Conservation (phyloP, 495 filamentous ascomycete species). For the Penicillium paradoxum region DNA sequence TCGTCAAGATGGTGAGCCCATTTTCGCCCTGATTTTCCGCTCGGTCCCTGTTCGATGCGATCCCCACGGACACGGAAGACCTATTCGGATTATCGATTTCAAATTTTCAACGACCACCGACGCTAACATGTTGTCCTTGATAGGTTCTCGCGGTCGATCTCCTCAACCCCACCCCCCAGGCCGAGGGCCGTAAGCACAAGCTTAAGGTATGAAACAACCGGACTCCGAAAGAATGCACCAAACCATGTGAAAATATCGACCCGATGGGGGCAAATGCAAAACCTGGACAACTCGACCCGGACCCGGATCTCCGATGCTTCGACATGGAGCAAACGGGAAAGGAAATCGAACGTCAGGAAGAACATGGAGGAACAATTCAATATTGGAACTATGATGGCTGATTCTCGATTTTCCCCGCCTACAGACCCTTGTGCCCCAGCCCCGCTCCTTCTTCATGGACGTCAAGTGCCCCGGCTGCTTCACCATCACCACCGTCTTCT, state of each 20-base stretch:
- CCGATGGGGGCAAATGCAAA: background rate
- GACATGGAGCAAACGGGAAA: conserved; percentile 1
- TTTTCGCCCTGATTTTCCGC: conserved; percentile 11
- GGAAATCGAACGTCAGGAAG: conserved; percentile 3
- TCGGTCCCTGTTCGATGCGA: conserved; percentile 2
- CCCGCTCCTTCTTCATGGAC: conserved; percentile 99
- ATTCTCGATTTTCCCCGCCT: conserved; percentile 3
- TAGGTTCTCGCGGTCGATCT: conserved; percentile 99
- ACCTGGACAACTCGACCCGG: background rate
- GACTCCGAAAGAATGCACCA: conserved; percentile 5
- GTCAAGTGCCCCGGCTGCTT: conserved; percentile 99
- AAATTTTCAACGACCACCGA: background rate
- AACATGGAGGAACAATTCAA: background rate
- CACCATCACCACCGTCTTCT: conserved; percentile 99
- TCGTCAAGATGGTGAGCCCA: conserved; percentile 47
- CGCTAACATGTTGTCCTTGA: conserved; percentile 20
- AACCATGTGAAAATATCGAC: conserved; percentile 5
- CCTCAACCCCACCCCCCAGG: conserved; percentile 91
- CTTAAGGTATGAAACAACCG: conserved; percentile 72
- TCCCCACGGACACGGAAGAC: background rate
- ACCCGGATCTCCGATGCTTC: conserved; percentile 1
- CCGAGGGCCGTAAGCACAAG: conserved; percentile 99
- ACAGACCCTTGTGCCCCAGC: conserved; percentile 87
- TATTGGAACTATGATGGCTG: conserved; percentile 14
- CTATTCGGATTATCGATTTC: background rate